Evolutionary conservation across 768 basidiomycete species (phyloP).

Genomic region (Hygrophoropsis aurantiaca): DNA sequence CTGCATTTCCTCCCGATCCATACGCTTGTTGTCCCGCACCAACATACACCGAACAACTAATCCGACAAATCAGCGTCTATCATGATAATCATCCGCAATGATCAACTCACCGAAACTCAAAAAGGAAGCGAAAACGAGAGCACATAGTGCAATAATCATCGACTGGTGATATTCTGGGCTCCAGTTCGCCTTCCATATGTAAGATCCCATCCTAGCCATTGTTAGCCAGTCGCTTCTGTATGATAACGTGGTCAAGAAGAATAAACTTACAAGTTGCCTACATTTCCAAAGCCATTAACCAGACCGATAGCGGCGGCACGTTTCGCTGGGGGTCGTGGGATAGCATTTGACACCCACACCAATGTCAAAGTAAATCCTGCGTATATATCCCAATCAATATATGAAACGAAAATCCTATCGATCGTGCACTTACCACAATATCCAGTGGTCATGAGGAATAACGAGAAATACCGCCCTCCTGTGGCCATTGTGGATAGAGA

Average conservation of each 20-base stretch:
- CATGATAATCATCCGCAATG: not conserved
- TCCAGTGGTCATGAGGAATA: conserved; percentile 65
- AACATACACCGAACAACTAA: conserved; percentile 44
- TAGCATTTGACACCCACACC: conserved; percentile 63
- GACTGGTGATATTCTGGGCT: conserved; percentile 61
- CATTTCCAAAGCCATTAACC: conserved; percentile 58
- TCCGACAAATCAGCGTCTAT: not conserved
- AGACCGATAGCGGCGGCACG: conserved; percentile 56
- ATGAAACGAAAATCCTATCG: not conserved
- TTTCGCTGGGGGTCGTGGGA: conserved; percentile 61
- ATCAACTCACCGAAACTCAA: conserved; percentile 37
- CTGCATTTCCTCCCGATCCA: conserved; percentile 49
- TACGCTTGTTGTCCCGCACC: conserved; percentile 46
- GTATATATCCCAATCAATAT: not conserved
- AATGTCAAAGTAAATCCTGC: conserved; percentile 43
- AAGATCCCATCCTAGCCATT: conserved; percentile 52
- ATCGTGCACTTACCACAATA: conserved; percentile 35
- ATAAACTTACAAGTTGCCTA: conserved; percentile 53
- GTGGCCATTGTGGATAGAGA: conserved; percentile 51
- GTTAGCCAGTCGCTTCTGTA: not conserved
- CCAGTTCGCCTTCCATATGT: conserved; percentile 62
- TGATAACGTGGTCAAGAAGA: not conserved
- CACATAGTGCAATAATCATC: conserved; percentile 51
- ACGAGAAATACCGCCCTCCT: conserved; percentile 56
- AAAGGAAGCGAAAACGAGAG: conserved; percentile 30